These are phyloP conservation scores for Parmelia sp. DNA, from an alignment of 495 filamentous ascomycete genomes.

Conservation along the genomic window DNA sequence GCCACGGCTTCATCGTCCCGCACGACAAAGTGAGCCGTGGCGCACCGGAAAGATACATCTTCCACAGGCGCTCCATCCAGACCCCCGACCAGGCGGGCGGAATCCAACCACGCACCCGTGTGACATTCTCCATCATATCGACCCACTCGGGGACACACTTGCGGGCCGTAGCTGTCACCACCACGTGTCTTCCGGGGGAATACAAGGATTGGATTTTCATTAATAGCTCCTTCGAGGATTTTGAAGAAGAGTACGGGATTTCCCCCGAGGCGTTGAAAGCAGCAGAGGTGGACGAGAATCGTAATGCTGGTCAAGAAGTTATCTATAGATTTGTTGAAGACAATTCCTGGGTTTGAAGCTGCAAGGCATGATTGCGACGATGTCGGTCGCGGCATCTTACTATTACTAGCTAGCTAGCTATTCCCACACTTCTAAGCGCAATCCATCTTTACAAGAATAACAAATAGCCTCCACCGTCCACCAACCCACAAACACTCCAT, in stretches of 20 bases:
- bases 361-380: not conserved
- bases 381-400: not conserved
- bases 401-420: too few relatives aligned
- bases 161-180: conserved; percentile 19
- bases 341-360: not conserved
- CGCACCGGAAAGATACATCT: conserved; percentile 14
- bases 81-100: conserved; percentile 15
- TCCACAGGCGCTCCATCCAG: conserved; percentile 18
- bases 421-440: too few relatives aligned
- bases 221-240: not conserved
- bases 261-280: not conserved
- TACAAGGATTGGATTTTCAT: conserved; percentile 1
- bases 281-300: not conserved
- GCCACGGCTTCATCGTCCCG: conserved; percentile 17
- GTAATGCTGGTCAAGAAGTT: not conserved
- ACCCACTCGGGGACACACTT: conserved; percentile 7
- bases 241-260: too few relatives aligned
- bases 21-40: conserved; percentile 2
- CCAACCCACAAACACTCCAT: too few relatives aligned
- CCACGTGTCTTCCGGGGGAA: conserved; percentile 10
- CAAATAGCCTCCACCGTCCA: too few relatives aligned
- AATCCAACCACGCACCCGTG: conserved; percentile 6
- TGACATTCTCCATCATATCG: conserved; percentile 13
- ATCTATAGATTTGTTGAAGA: not conserved
- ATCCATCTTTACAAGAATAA: too few relatives aligned